Conservation (phyloP, 1,284 basidiomycete species). For the Rhodotorula sp. region DNA sequence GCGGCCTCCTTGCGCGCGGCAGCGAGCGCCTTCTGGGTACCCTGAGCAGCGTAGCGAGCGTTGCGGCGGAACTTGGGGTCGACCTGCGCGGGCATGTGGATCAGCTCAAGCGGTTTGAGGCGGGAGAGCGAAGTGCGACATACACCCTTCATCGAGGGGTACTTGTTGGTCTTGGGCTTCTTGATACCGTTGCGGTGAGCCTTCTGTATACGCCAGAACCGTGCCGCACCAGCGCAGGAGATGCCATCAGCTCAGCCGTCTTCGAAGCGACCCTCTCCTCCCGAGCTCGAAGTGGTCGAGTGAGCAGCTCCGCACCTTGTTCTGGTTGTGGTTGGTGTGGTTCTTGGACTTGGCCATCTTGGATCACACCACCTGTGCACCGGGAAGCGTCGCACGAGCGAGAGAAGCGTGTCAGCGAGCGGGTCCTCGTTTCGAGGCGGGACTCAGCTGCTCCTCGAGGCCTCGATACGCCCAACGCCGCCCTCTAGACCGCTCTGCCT, state of each 20-base stretch:
- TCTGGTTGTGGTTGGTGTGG: constrained; percentile 80
- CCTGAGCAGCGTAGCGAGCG: constrained; percentile 69
- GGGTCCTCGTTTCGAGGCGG: neutral
- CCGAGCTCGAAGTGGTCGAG: neutral
- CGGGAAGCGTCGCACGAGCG: neutral
- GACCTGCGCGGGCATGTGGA: constrained; percentile 55
- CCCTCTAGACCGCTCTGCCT: too few species aligned
- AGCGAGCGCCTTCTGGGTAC: constrained; percentile 53
- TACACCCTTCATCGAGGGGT: constrained; percentile 87
- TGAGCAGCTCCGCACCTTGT: constrained; percentile 42
- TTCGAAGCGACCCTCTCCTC: too few species aligned
- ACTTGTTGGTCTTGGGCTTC: constrained; percentile 69
- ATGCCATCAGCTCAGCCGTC: neutral
- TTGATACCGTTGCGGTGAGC: constrained; percentile 98
- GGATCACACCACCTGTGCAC: neutral
- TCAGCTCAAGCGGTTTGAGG: neutral
- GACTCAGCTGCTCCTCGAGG: too few species aligned
- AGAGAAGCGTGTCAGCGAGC: neutral
- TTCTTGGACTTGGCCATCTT: constrained; percentile 59
- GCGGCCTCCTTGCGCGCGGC: constrained; percentile 7
- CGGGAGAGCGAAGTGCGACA: constrained; percentile 29
- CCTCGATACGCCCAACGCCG: too few species aligned
- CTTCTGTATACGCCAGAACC: constrained; percentile 53
- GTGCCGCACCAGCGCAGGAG: neutral
- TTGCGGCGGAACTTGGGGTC: constrained; percentile 91